Evolutionary conservation across 805 yeast species (phyloP).

Genomic region (Saccharomycopsis amapae): DNA sequence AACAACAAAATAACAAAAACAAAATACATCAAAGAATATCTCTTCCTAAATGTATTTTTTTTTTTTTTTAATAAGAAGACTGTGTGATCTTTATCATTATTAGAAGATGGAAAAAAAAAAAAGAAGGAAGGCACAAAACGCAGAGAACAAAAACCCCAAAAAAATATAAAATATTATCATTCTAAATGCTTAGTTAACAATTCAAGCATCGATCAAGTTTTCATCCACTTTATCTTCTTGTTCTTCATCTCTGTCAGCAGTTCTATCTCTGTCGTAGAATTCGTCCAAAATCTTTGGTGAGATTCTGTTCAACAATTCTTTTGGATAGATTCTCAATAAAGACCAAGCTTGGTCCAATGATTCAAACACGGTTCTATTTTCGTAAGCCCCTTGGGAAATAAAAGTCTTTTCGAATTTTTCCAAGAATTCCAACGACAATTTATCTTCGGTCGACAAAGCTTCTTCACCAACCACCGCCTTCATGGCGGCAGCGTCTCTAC

Average conservation of each 20-base stretch:
- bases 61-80: no score
- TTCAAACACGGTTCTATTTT: conserved; percentile 89
- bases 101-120: no score
- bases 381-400: conserved; percentile 94
- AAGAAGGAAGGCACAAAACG: no score
- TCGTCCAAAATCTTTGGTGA: conserved; percentile 94
- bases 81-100: no score
- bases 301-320: conserved; percentile 96
- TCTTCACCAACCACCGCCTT: conserved; percentile 99
- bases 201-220: conserved; percentile 17
- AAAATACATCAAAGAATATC: no score
- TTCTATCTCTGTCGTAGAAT: conserved; percentile 87
- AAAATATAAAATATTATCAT: no score
- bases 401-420: conserved; percentile 97
- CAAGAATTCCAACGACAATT: conserved; percentile 91
- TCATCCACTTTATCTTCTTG: conserved; percentile 26
- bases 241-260: conserved; percentile 44
- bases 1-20: no score
- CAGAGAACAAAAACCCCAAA: no score
- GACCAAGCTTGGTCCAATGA: conserved; percentile 98
- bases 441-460: conserved; percentile 95
- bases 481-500: conserved; percentile 99
- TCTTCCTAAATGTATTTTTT: no score
- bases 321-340: conserved; percentile 95
- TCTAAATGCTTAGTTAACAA: no score